Base-by-base conservation (phyloP, 352 stramenopile species). In the Pythium apleroticum region DNA sequence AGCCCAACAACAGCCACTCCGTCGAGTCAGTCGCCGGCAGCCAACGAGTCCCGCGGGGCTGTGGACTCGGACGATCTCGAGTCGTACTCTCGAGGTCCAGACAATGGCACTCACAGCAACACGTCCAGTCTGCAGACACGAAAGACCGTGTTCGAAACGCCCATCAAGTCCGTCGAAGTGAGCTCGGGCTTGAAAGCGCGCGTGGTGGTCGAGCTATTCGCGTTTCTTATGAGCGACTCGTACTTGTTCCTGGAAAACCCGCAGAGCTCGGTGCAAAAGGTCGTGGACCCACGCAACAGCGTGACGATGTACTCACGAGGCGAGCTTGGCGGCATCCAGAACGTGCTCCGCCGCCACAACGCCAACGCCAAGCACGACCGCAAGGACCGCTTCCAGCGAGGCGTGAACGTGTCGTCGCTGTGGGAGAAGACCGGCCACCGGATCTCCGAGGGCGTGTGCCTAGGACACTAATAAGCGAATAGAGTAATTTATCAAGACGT, bases 191-290 rank as follows among this genome's bases (percentile, higher is more conserved):
- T 63, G 27, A 31, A 37, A n/a, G 20, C 17, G 20, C 33, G 59
- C 11, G 33, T 65, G 41, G 24, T 43, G 8, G 55, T 56, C 17
- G 55, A 46, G 41, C 24, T 72, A 14, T 39, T 72, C 33, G 63
- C 52, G 33, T 72, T 72, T 41, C 43, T 72, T 11, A 50, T 72
- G 59, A 53, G 65, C 20, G 65, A 72, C 30, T 65, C 49, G 46
- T 59, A 50, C 19, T 41, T 28, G 52, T 71, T 59, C 28, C 14
- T 71, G 5, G 64, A 65, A 30, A 52, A 54, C 8, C 57, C 58
- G 0, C 8, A 33, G 22, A 60, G 58, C 7, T 56, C 58, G 25
- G 43, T 66, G 12, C 30, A 39, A 4, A 24, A 37, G 24, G 41
- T 72, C 8, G 28, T 72, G 39, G 39, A 72, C 37, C 46, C 54